A percentile compares a stretch with the other conserved stretches of the same genome.
These are phyloP conservation scores for Populus nigra DNA, from an alignment of 345 rosid genomes.

Conservation along the genomic window DNA sequence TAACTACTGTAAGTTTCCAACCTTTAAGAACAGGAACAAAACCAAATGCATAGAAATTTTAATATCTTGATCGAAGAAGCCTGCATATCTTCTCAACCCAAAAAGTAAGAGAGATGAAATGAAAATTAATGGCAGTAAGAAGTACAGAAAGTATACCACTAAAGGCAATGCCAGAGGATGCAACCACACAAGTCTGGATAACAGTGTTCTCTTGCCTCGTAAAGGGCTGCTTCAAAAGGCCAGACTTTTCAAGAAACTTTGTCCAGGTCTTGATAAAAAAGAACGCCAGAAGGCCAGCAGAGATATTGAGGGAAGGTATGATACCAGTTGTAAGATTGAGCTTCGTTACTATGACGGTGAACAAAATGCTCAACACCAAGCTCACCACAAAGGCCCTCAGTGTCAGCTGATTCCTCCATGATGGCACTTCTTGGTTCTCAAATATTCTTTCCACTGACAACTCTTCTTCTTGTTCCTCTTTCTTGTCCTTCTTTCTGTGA, in stretches of 20 bases:
- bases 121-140: no score
- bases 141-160: slow-evolving; percentile 9
- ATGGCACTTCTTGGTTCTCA: slow-evolving; percentile 8
- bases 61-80: background rate
- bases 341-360: slow-evolving; percentile 24
- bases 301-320: slow-evolving; percentile 22
- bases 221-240: slow-evolving; percentile 14
- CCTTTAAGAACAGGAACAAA: no score
- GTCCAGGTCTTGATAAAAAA: slow-evolving; percentile 25
- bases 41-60: background rate
- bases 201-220: slow-evolving; percentile 27
- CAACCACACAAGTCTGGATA: slow-evolving; percentile 26
- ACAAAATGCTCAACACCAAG: slow-evolving; percentile 15
- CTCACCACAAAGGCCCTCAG: slow-evolving; percentile 23
- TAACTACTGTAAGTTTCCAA: background rate
- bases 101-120: background rate
- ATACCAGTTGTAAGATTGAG: slow-evolving; percentile 28
- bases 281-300: slow-evolving; percentile 30
- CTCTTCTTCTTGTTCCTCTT: no score
- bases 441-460: slow-evolving; percentile 16
- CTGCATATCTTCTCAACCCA: background rate
- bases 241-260: background rate
- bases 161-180: slow-evolving; percentile 28
- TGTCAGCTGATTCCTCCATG: slow-evolving; percentile 24
- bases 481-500: no score